These are phyloP conservation scores for Orobanche coerulescens DNA, from an alignment of 257 asterid species.

Conservation along the genomic window DNA sequence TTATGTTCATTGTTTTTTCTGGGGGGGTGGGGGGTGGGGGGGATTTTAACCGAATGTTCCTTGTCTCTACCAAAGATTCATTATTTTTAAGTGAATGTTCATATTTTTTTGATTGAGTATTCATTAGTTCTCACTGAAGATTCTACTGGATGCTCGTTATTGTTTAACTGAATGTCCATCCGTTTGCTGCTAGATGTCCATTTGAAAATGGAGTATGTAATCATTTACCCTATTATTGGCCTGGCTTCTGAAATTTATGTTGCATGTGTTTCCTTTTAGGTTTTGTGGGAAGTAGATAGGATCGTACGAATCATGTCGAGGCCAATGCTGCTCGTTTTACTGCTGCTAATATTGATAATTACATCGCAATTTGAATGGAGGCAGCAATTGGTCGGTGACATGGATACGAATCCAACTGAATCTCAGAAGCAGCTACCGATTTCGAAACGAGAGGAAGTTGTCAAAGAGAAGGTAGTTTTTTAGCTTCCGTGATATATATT, in stretches of 20 bases:
- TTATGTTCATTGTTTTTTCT: too few species aligned
- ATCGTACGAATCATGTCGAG: slow-evolving; percentile 51
- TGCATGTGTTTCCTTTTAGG: slow-evolving; percentile 25
- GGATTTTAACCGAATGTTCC: too few species aligned
- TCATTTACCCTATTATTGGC: not conserved
- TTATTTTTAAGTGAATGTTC: too few species aligned
- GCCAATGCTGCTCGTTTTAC: slow-evolving; percentile 61
- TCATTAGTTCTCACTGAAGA: too few species aligned
- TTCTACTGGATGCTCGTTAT: too few species aligned
- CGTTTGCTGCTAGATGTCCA: too few species aligned
- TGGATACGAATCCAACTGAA: slow-evolving; percentile 44
- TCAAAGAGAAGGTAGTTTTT: slow-evolving; percentile 64
- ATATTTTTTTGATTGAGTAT: too few species aligned
- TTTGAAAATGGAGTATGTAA: not conserved
- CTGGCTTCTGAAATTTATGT: slow-evolving; percentile 11
- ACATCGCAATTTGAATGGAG: slow-evolving; percentile 90
- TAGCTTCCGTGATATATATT: slow-evolving; percentile 4
- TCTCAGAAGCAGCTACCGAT: slow-evolving; percentile 60
- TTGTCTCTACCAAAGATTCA: too few species aligned
- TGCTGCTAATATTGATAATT: slow-evolving; percentile 61
- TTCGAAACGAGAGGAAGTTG: slow-evolving; percentile 59
- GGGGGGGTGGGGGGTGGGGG: too few species aligned
- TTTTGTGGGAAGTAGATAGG: slow-evolving; percentile 32
- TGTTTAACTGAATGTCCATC: too few species aligned
- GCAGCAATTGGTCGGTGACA: slow-evolving; percentile 53